A percentile compares a stretch with the other conserved stretches of the same genome.
Evolutionary conservation across 805 yeast genomes (phyloP).

Genomic region (Saccharomyces cerevisiae): DNA sequence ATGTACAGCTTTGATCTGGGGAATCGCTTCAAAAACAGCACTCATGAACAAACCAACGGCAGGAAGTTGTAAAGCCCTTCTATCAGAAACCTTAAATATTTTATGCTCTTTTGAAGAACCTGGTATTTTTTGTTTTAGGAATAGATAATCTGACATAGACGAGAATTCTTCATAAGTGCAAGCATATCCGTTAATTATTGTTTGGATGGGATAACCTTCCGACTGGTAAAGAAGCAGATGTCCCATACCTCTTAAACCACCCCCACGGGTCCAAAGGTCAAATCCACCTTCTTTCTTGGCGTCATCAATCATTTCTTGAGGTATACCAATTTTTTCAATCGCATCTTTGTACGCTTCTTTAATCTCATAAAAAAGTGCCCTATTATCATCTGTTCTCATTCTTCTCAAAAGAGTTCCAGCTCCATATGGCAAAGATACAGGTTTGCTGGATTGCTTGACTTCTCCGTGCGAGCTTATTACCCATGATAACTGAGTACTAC

Average conservation of each 20-base stretch:
- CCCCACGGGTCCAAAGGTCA: slow-evolving; percentile 61
- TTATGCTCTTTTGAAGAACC: slow-evolving; percentile 30
- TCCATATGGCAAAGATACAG: slow-evolving; percentile 65
- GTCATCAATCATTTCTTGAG: slow-evolving; percentile 40
- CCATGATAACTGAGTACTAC: slow-evolving; percentile 64
- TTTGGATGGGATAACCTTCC: slow-evolving; percentile 57
- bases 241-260: slow-evolving; percentile 66
- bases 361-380: slow-evolving; percentile 45
- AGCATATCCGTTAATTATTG: slow-evolving; percentile 62
- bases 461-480: slow-evolving; percentile 49
- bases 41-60: slow-evolving; percentile 57
- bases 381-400: slow-evolving; percentile 42
- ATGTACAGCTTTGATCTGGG: slow-evolving; percentile 51
- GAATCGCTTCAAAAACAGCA: slow-evolving; percentile 55
- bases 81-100: slow-evolving; percentile 57
- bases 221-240: slow-evolving; percentile 46
- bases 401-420: slow-evolving; percentile 59
- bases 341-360: slow-evolving; percentile 44
- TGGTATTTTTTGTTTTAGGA: slow-evolving; percentile 43
- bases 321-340: slow-evolving; percentile 43
- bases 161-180: slow-evolving; percentile 46
- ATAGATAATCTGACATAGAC: slow-evolving; percentile 42
- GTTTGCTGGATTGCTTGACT: slow-evolving; percentile 44
- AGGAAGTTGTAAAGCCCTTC: slow-evolving; percentile 60
- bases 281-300: slow-evolving; percentile 53